phyloP scores from a whole-genome alignment of 805 yeast genomes.

The Starmerella powellii region DNA sequence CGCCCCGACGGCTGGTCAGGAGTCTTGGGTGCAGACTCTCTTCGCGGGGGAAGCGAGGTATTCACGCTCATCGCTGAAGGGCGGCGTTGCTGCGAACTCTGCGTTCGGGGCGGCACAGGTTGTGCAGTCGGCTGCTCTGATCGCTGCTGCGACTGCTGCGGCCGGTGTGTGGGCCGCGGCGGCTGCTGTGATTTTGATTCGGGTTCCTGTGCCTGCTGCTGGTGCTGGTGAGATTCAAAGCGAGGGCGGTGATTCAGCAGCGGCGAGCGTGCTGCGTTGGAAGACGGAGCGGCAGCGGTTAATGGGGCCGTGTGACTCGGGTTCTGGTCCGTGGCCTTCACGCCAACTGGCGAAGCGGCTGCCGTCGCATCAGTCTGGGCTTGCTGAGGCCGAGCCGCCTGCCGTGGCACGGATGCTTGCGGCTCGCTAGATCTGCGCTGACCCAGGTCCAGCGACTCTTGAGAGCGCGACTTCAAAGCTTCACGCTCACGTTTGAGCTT shows the following conservation, averaged over 20 bases:
- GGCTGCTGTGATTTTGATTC: not conserved
- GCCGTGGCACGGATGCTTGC: too few species aligned
- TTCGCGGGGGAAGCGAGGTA: not conserved
- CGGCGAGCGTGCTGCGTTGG: slow-evolving; percentile 8
- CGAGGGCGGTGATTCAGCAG: slow-evolving; percentile 8
- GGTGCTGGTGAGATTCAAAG: slow-evolving; percentile 1
- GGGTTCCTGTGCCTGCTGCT: not conserved
- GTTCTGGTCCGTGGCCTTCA: not conserved
- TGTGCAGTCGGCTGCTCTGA: not conserved
- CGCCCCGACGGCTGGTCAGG: slow-evolving; percentile 9
- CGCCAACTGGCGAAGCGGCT: not conserved
- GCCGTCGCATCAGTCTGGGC: slow-evolving; percentile 1
- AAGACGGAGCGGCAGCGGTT: slow-evolving; percentile 11
- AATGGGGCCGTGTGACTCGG: not conserved
- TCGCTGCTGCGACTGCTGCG: too few species aligned
- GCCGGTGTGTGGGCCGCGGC: not conserved
- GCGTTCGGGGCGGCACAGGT: not conserved
- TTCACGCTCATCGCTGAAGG: not conserved
- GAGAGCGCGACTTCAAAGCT: slow-evolving; percentile 2
- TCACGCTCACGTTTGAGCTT: slow-evolving; percentile 3
- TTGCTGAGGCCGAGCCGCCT: too few species aligned
- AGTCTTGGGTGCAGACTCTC: slow-evolving; percentile 6
- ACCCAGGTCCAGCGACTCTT: not conserved
- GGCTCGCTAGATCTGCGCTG: too few species aligned
- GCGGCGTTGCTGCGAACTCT: not conserved